Evolutionary conservation across 441 rosid genomes (phyloP).

Genomic region (Isatis lusitanica): DNA sequence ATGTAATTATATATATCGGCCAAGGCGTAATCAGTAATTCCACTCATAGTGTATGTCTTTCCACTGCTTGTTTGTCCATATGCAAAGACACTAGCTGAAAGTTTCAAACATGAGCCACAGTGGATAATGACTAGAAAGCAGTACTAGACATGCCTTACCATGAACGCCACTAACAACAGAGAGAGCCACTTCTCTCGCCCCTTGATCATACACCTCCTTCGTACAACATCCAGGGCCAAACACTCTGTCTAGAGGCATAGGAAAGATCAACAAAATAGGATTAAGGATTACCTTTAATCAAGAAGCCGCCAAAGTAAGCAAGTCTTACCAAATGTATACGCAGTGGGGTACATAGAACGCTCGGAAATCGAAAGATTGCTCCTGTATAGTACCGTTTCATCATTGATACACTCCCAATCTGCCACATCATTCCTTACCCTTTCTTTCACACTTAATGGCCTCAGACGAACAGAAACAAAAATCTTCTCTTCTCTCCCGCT

Average conservation of each 20-base stretch:
- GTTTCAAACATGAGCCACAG: slow-evolving; percentile 1
- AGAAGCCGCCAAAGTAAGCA: slow-evolving; percentile 25
- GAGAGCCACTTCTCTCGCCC: slow-evolving; percentile 68
- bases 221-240: slow-evolving; percentile 56
- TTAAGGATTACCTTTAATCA: background rate
- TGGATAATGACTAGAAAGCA: slow-evolving; percentile 33
- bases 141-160: slow-evolving; percentile 32
- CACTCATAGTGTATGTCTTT: slow-evolving; percentile 91
- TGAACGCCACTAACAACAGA: slow-evolving; percentile 72
- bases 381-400: slow-evolving; percentile 54
- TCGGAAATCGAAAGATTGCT: slow-evolving; percentile 62
- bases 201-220: slow-evolving; percentile 63
- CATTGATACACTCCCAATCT: slow-evolving; percentile 77
- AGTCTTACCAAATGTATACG: slow-evolving; percentile 68
- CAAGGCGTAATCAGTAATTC: slow-evolving; percentile 74
- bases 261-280: slow-evolving; percentile 18
- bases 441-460: slow-evolving; percentile 72
- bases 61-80: slow-evolving; percentile 99
- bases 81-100: slow-evolving; percentile 92
- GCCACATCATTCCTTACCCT: slow-evolving; percentile 52
- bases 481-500: slow-evolving; percentile 56
- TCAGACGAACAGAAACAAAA: slow-evolving; percentile 64
- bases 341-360: slow-evolving; percentile 69
- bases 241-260: slow-evolving; percentile 56
- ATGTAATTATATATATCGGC: slow-evolving; percentile 83